Evolutionary conservation across 2,329 filamentous ascomycete genomes (phyloP).

Genomic region (Claviceps digitariae): DNA sequence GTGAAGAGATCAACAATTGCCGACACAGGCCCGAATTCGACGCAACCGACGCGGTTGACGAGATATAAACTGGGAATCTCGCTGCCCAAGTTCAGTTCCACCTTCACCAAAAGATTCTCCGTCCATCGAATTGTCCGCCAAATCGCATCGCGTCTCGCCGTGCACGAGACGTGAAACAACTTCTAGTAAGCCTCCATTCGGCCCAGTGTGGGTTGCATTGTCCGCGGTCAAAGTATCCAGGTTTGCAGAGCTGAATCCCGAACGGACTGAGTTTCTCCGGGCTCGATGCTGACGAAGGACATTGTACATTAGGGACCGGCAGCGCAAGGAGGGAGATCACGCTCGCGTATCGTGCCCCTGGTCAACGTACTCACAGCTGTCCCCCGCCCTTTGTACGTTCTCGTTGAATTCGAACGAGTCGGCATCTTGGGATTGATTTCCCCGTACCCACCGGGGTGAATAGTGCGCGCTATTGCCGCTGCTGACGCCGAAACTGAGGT

Average conservation of each 20-base stretch:
- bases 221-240: too few species aligned
- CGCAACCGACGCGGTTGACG: neutral
- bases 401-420: neutral
- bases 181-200: neutral
- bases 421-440: neutral
- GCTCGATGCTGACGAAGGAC: neutral
- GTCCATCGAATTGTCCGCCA: neutral
- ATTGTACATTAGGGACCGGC: neutral
- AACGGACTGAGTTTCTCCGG: neutral
- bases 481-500: neutral
- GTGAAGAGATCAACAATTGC: neutral
- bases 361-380: neutral
- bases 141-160: neutral
- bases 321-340: neutral
- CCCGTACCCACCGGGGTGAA: neutral
- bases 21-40: neutral
- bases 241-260: too few species aligned
- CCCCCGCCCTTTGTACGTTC: neutral
- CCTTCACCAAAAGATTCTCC: neutral
- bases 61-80: neutral
- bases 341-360: neutral
- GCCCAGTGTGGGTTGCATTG: too few species aligned
- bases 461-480: neutral
- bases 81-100: neutral
- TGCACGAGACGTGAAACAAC: neutral